These are phyloP conservation scores for Syzygium jambos DNA, from an alignment of 345 rosid species.

Conservation along the genomic window DNA sequence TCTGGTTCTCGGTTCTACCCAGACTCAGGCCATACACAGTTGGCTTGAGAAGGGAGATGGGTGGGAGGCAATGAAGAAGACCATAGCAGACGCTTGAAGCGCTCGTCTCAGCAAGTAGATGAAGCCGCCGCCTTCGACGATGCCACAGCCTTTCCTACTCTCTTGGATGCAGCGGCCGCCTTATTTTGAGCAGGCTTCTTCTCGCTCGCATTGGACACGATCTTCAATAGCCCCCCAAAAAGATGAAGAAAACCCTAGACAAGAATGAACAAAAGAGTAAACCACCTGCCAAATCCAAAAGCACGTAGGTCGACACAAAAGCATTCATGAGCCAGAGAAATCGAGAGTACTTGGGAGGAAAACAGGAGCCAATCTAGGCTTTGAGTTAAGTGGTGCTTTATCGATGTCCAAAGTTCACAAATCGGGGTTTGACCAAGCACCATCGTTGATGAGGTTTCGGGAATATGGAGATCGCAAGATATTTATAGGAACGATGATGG, in stretches of 20 bases:
- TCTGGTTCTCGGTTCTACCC: no score
- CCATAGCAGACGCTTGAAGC: no score
- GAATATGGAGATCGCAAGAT: neutral
- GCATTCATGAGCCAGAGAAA: neutral
- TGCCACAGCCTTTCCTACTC: slow-evolving; percentile 70
- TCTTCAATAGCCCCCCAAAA: slow-evolving; percentile 6
- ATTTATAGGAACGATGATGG: neutral
- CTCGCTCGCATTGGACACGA: slow-evolving; percentile 99
- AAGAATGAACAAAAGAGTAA: neutral
- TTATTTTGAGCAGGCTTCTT: slow-evolving; percentile 99
- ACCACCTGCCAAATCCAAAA: neutral
- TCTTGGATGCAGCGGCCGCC: slow-evolving; percentile 93
- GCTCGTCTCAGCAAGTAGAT: neutral
- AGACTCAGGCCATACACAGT: no score
- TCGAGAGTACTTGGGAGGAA: neutral
- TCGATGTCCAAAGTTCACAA: neutral
- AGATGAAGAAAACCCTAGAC: neutral
- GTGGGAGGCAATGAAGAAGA: no score
- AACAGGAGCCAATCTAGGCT: neutral
- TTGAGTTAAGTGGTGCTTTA: neutral
- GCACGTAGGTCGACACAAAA: neutral
- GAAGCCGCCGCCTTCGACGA: slow-evolving; percentile 39
- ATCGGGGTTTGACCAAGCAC: neutral
- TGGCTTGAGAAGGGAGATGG: no score
- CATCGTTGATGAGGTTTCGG: neutral